phyloP scores from a whole-genome alignment of 2,329 filamentous ascomycete species.

The Botrytis fabae region DNA sequence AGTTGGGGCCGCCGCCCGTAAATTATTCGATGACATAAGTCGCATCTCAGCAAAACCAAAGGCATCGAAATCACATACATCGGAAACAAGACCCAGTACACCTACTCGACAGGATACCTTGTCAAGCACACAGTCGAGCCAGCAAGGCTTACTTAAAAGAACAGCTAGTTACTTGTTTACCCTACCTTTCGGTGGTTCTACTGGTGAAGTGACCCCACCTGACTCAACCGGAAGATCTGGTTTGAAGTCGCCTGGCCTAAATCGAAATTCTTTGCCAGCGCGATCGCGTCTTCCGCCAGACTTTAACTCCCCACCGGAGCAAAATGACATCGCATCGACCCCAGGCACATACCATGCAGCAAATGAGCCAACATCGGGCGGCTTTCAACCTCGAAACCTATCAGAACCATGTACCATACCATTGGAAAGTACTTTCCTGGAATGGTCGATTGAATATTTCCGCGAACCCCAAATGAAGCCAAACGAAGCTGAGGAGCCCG shows the following conservation, averaged over 20 bases:
- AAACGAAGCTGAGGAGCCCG: conserved; percentile 92
- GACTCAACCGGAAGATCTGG: conserved; percentile 30
- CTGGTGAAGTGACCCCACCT: conserved; percentile 35
- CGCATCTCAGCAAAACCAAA: conserved; percentile 51
- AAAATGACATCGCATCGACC: conserved; percentile 66
- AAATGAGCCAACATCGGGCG: conserved; percentile 75
- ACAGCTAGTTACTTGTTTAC: conserved; percentile 65
- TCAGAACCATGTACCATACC: conserved; percentile 66
- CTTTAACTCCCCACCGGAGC: conserved; percentile 67
- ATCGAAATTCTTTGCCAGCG: conserved; percentile 35
- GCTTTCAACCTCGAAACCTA: conserved; percentile 64
- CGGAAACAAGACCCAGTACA: conserved; percentile 38
- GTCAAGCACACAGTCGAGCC: conserved; percentile 49
- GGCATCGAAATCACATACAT: conserved; percentile 39
- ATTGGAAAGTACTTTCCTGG: conserved; percentile 78
- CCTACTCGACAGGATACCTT: conserved; percentile 36
- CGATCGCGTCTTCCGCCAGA: conserved; percentile 54
- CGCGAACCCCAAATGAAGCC: conserved; percentile 98
- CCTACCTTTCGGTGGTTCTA: conserved; percentile 49
- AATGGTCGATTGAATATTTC: conserved; percentile 98
- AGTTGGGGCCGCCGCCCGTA: conserved; percentile 68
- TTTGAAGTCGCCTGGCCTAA: conserved; percentile 35
- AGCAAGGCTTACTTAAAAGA: conserved; percentile 60
- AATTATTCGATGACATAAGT: conserved; percentile 72
- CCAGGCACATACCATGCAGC: conserved; percentile 74